Conservation (phyloP, 2,329 filamentous ascomycete genomes). For the Phaeoacremonium minimum region DNA sequence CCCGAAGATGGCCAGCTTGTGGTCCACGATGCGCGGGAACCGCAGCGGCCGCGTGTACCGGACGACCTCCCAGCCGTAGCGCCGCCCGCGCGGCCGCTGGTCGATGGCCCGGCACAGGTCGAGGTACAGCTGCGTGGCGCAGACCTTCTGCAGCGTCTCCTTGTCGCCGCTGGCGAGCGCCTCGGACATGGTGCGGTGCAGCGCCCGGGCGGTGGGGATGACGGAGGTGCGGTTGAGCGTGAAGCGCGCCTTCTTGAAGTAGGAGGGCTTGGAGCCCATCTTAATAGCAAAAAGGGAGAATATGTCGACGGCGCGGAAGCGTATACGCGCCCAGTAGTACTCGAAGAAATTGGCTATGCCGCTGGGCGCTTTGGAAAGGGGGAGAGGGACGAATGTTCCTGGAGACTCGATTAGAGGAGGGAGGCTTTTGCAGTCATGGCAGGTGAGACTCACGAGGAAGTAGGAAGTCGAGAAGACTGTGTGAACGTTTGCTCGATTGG, state of each 20-base stretch:
- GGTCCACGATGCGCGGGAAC: constrained; percentile 48
- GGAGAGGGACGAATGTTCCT: constrained; percentile 46
- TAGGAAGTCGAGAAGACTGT: no score
- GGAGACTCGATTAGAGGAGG: no score
- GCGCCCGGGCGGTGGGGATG: constrained; percentile 48
- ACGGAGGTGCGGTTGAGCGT: constrained; percentile 30
- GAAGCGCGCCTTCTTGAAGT: constrained; percentile 27
- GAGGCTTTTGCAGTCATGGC: no score
- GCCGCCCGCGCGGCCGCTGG: constrained; percentile 38
- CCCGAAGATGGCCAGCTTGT: constrained; percentile 45
- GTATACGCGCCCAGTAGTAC: constrained; percentile 32
- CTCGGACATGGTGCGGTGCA: constrained; percentile 59
- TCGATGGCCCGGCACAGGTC: constrained; percentile 51
- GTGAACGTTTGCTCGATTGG: no score
- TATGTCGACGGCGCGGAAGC: constrained; percentile 28
- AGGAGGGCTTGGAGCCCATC: constrained; percentile 34
- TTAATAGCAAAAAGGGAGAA: constrained; percentile 29
- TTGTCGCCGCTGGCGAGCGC: constrained; percentile 57
- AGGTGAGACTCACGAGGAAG: no score
- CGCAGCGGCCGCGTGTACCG: constrained; percentile 35
- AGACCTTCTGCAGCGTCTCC: constrained; percentile 44
- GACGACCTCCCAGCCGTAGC: constrained; percentile 50
- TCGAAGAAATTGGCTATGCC: constrained; percentile 19
- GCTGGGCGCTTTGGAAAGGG: constrained; percentile 26
- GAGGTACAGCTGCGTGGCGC: constrained; percentile 45